A percentile compares a stretch with the other conserved stretches of the same genome.
These are phyloP conservation scores for Solanum infundibuliforme DNA, from an alignment of 257 asterid genomes.

Conservation along the genomic window DNA sequence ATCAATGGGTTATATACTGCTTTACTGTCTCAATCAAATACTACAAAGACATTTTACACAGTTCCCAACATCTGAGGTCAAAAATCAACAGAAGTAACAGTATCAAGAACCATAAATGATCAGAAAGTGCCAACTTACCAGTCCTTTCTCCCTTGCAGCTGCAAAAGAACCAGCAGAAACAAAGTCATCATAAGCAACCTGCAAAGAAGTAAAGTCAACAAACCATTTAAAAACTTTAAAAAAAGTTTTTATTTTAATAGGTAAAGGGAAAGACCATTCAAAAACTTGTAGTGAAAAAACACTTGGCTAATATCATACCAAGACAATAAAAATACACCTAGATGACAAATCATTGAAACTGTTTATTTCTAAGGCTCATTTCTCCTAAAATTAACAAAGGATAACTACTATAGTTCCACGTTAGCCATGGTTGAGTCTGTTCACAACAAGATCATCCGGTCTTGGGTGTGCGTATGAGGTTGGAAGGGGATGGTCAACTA, in stretches of 20 bases:
- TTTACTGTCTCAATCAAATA: not conserved
- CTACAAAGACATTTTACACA: not conserved
- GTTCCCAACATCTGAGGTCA: not conserved
- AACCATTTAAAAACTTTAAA: not conserved
- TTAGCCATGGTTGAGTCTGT: not conserved
- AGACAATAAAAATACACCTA: not conserved
- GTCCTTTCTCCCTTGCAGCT: constrained; percentile 97
- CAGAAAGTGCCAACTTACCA: constrained; percentile 43
- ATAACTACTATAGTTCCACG: not conserved
- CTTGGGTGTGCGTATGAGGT: not conserved
- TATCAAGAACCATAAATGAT: not conserved
- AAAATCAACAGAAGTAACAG: not conserved
- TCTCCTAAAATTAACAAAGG: not conserved
- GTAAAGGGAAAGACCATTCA: not conserved
- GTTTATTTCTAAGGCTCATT: not conserved
- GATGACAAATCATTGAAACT: not conserved
- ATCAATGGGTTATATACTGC: not conserved
- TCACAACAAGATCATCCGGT: not conserved
- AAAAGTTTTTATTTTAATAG: not conserved
- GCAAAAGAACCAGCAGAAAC: constrained; percentile 83
- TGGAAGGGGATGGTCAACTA: not conserved
- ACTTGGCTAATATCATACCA: not conserved
- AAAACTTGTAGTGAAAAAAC: not conserved
- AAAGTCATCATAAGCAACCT: constrained; percentile 92
- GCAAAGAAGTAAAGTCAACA: not conserved